phyloP scores from a whole-genome alignment of 2,329 filamentous ascomycete genomes.

The Alternaria dauci region DNA sequence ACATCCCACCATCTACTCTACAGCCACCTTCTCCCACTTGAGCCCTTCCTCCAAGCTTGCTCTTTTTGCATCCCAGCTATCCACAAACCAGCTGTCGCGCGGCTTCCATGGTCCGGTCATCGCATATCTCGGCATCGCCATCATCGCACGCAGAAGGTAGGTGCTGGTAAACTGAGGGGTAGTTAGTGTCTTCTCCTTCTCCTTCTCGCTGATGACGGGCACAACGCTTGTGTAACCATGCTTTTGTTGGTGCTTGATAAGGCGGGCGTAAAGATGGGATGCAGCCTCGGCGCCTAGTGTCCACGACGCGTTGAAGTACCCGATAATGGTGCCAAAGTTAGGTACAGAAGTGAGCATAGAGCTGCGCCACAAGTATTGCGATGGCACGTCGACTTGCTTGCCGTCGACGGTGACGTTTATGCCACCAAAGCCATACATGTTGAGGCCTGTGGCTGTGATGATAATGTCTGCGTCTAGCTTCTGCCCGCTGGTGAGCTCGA shows the following conservation, averaged over 20 bases:
- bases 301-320: constrained; percentile 70
- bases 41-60: constrained; percentile 54
- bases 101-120: constrained; percentile 55
- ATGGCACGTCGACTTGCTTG: constrained; percentile 53
- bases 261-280: constrained; percentile 58
- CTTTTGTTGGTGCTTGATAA: constrained; percentile 61
- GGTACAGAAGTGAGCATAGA: constrained; percentile 70
- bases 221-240: constrained; percentile 55
- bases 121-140: constrained; percentile 59
- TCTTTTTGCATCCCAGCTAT: constrained; percentile 54
- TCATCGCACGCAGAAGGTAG: constrained; percentile 57
- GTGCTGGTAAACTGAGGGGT: constrained; percentile 60
- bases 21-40: constrained; percentile 42
- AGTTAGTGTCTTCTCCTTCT: constrained; percentile 51
- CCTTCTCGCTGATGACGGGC: constrained; percentile 54
- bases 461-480: constrained; percentile 67
- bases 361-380: constrained; percentile 67
- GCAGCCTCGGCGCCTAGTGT: constrained; percentile 68
- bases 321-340: constrained; percentile 66
- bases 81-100: constrained; percentile 55
- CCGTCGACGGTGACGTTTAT: constrained; percentile 63
- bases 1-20: background rate
- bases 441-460: constrained; percentile 70
- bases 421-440: constrained; percentile 63
- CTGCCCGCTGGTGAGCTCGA: constrained; percentile 58